Evolutionary conservation across 2,329 filamentous ascomycete genomes (phyloP).

Genomic region (Dactylellina haptotyla): DNA sequence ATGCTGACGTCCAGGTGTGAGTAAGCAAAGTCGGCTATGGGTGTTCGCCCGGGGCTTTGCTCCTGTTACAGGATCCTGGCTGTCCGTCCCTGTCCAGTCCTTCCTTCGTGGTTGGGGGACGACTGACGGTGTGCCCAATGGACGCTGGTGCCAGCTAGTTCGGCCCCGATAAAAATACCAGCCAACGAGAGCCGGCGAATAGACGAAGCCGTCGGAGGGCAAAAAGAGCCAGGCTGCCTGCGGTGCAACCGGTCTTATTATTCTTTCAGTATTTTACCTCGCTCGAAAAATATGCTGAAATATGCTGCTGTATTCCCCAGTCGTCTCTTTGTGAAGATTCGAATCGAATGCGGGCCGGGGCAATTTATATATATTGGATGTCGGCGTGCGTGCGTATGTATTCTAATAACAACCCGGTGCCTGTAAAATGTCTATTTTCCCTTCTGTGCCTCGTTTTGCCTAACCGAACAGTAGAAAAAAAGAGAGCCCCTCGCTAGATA

Average conservation of each 20-base stretch:
- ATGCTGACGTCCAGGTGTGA: background rate
- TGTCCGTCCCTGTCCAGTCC: no score
- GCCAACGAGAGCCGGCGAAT: conserved; percentile 24
- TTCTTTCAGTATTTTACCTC: conserved; percentile 1
- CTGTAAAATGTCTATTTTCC: background rate
- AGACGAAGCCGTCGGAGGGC: conserved; percentile 9
- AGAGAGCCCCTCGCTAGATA: no score
- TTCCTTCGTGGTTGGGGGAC: background rate
- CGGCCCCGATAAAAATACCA: conserved; percentile 15
- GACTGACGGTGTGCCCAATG: background rate
- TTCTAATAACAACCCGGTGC: conserved; percentile 1
- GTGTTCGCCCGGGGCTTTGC: no score
- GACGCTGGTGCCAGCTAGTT: background rate
- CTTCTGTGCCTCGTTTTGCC: background rate
- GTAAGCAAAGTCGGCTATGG: no score
- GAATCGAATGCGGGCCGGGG: background rate
- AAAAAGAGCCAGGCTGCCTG: background rate
- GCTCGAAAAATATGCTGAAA: background rate
- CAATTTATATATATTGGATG: background rate
- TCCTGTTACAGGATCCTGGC: no score
- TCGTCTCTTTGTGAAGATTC: background rate
- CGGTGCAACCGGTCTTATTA: background rate
- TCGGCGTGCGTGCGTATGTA: background rate
- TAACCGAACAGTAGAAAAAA: no score
- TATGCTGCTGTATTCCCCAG: background rate